Percentiles rank a stretch among this genome's conserved stretches.
phyloP scores from a whole-genome alignment of 2,329 filamentous ascomycete species.

The Hypoxylon sp. region DNA sequence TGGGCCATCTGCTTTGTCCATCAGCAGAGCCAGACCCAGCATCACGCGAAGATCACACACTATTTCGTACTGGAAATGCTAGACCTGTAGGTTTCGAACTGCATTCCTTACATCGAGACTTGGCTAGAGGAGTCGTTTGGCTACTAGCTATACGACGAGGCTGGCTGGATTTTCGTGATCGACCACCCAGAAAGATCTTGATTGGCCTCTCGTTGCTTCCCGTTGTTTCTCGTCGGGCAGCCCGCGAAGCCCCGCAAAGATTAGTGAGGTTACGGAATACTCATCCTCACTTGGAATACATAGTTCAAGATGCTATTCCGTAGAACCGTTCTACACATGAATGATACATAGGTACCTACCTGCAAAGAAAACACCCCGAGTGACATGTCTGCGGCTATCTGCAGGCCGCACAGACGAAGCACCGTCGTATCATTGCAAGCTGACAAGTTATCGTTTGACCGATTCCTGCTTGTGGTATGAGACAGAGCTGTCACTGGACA shows the following conservation, averaged over 20 bases:
- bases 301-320: neutral
- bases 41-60: conserved; percentile 26
- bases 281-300: too few species aligned
- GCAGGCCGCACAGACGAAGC: conserved; percentile 6
- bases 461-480: conserved; percentile 7
- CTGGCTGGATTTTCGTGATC: conserved; percentile 9
- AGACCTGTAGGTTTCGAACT: neutral
- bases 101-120: conserved; percentile 8
- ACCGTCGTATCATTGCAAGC: conserved; percentile 16
- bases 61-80: neutral
- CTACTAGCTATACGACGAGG: neutral
- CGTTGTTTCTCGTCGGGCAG: neutral
- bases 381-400: conserved; percentile 12
- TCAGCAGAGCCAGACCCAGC: conserved; percentile 13
- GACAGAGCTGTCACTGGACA: conserved; percentile 15
- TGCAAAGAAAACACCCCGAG: neutral
- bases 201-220: neutral
- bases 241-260: neutral
- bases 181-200: neutral
- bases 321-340: too few species aligned
- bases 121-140: neutral
- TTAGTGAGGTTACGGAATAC: neutral
- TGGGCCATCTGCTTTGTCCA: conserved; percentile 13
- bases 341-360: too few species aligned
- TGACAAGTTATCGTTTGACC: conserved; percentile 31